Evolutionary conservation across 768 basidiomycete genomes (phyloP), one percentile per base, ranked within the genome.

Genomic region (Tylopilus cervinicoccineus): DNA sequence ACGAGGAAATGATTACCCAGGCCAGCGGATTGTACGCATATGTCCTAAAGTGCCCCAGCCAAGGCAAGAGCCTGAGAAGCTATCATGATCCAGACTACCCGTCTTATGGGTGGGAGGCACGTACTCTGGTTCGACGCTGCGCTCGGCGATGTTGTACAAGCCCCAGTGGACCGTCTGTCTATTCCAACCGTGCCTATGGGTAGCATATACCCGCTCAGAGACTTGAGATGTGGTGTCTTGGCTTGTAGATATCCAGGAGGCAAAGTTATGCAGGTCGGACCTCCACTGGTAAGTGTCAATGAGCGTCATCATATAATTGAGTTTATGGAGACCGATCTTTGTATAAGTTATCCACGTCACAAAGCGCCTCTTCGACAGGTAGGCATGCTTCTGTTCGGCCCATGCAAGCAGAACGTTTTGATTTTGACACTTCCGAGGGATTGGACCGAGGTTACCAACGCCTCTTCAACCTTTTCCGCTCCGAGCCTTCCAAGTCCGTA

Each of bases 161-260:
- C 73, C 76, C 53, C 80, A 77, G 55, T 78, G 79, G 12, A 72
- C 69, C 0, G 73, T 75, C 0, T 78, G 77, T 57, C 67, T 65
- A 52, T 79, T 67, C 68, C 71, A 81, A 22, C 73, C 73, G 34
- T 76, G 71, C 29, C 66, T 59, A 14, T 67, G 60, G 50, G 76
- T 75, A 38, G 73, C 70, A 26, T 46, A 55, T 32, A 72, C 68
- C 4, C 72, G 71, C 54, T 79, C 73, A 2, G 76, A 74, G 29
- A 79, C 76, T 49, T 58, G 29, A 9, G 23, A 22, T n/a, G 13
- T 20, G 1, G 31, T n/a, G 11, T 17, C 11, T 51, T 27, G 44
- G 49, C 31, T 9, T 24, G 20, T 32, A 19, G 7, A 42, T 16
- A 27, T 12, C 43, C 70, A 72, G 17, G 67, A 60, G 23, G 13